Evolutionary conservation across 305 asterid species (phyloP).

Genomic region (Fraxinus latifolia): DNA sequence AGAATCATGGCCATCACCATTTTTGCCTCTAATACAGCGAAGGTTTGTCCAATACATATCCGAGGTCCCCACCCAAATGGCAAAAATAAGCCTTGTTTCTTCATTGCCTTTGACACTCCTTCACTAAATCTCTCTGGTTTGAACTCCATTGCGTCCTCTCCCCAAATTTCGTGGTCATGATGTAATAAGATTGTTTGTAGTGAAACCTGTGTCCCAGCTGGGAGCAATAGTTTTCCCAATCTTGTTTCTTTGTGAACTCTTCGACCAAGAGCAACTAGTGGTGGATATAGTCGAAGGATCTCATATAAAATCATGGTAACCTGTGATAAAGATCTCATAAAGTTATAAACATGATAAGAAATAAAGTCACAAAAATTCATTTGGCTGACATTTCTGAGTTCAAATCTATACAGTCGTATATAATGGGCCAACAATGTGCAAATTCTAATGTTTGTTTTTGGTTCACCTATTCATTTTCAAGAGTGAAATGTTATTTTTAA

Average conservation of each 20-base stretch:
- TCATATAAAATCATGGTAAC: slow-evolving; percentile 46
- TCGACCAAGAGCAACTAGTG: slow-evolving; percentile 24
- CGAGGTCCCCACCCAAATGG: too few species aligned
- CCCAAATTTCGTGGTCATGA: slow-evolving; percentile 39
- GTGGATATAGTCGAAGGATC: slow-evolving; percentile 47
- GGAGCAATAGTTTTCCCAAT: slow-evolving; percentile 34
- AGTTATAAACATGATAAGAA: neutral
- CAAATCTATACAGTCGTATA: neutral
- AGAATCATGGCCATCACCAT: too few species aligned
- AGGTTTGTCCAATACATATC: too few species aligned
- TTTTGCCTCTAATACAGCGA: too few species aligned
- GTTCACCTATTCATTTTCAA: neutral
- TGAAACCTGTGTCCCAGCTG: slow-evolving; percentile 25
- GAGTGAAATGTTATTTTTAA: neutral
- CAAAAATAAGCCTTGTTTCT: too few species aligned
- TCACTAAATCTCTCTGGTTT: slow-evolving; percentile 28
- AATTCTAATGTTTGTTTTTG: neutral
- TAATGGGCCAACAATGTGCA: neutral
- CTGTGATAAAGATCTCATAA: slow-evolving; percentile 22
- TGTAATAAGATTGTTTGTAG: slow-evolving; percentile 34
- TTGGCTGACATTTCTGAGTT: neutral
- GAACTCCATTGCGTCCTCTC: slow-evolving; percentile 42
- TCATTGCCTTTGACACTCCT: too few species aligned
- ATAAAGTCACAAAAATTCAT: neutral
- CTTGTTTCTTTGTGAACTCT: slow-evolving; percentile 24